Conservation (phyloP, 192 early-diverging fungal species). For the Coemansia sp. region DNA sequence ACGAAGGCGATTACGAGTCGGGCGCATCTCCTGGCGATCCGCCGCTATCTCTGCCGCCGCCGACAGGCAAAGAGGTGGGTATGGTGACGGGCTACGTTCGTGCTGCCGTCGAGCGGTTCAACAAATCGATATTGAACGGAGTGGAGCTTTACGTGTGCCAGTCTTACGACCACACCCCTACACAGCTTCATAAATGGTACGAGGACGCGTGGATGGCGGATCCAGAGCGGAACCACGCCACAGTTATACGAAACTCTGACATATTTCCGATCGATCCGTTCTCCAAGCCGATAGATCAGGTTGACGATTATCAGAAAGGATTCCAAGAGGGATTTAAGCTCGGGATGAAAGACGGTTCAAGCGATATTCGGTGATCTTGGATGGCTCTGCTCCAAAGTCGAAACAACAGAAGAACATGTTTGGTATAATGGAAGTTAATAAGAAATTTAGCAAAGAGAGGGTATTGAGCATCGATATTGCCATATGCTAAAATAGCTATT, state of each 20-base stretch:
- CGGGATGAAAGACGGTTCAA: slow-evolving; percentile 45
- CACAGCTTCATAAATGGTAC: slow-evolving; percentile 48
- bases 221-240: neutral
- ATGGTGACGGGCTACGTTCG: slow-evolving; percentile 8
- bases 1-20: slow-evolving; percentile 27
- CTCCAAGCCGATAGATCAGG: slow-evolving; percentile 1
- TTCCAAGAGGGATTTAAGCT: slow-evolving; percentile 41
- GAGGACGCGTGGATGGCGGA: slow-evolving; percentile 15
- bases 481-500: no score
- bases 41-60: slow-evolving; percentile 29
- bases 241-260: neutral
- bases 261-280: slow-evolving; percentile 46
- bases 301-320: slow-evolving; percentile 45
- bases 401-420: no score
- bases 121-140: slow-evolving; percentile 28
- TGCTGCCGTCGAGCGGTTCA: slow-evolving; percentile 16
- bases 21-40: slow-evolving; percentile 16
- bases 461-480: no score
- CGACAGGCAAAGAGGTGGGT: slow-evolving; percentile 18
- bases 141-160: slow-evolving; percentile 18
- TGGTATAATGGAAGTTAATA: no score
- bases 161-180: slow-evolving; percentile 11
- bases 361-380: neutral
- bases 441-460: no score
- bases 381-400: neutral